These are phyloP conservation scores for Lachnellula hyalina DNA, from an alignment of 2,329 filamentous ascomycete genomes.

Conservation along the genomic window DNA sequence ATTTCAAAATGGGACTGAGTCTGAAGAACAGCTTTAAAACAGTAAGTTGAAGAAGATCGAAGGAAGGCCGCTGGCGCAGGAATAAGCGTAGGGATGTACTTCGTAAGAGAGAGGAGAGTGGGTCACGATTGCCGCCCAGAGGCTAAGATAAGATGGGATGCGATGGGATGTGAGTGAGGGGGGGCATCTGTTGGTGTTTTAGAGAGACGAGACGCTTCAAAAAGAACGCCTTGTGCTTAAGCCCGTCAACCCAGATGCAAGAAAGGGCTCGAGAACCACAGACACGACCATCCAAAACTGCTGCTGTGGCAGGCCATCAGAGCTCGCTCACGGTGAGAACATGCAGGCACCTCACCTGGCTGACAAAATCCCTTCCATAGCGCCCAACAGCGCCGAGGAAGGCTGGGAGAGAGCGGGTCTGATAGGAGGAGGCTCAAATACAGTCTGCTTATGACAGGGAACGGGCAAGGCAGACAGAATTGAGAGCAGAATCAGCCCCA, in stretches of 20 bases:
- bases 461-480: background rate
- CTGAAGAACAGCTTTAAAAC: background rate
- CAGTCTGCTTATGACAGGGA: background rate
- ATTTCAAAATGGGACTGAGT: background rate
- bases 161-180: background rate
- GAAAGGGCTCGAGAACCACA: background rate
- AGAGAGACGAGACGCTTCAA: background rate
- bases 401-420: background rate
- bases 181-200: background rate
- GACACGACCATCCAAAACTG: background rate
- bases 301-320: background rate
- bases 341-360: background rate
- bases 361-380: background rate
- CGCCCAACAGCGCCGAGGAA: background rate
- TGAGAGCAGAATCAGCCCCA: background rate
- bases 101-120: background rate
- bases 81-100: background rate
- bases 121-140: slow-evolving; percentile 12
- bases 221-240: slow-evolving; percentile 1
- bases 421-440: background rate
- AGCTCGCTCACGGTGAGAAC: background rate
- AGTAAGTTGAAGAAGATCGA: background rate
- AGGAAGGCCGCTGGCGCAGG: background rate
- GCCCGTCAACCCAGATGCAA: background rate
- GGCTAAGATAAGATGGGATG: slow-evolving; percentile 15